Base-by-base conservation (phyloP, 2,329 filamentous ascomycete species). In the Botrytis elliptica region DNA sequence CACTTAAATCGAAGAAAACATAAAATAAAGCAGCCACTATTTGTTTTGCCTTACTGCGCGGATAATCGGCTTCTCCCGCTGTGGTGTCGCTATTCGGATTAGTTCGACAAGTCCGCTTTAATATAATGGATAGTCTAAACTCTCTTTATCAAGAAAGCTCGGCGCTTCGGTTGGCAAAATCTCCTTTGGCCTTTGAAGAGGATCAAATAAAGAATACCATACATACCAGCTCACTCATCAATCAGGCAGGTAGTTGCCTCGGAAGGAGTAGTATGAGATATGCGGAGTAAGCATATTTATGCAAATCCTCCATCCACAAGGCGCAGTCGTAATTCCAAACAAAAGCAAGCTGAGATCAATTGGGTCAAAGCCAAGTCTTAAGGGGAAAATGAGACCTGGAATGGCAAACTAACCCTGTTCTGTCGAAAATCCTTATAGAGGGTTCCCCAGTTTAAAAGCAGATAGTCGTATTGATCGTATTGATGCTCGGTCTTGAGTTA, bases 101-200 rank as follows among this genome's bases (percentile, higher is more conserved):
- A 25, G 38, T 42, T 9, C 22, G 14, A 29, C 36, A 42, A 63
- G 36, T 9, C 60, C 60, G 22, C 60, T 63, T 63, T 62, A 40
- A 29, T 4, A 62, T 29, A 2, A 42, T 14, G 2, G 2, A 59
- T 36, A 59, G 33, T 62, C 9, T 62, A 40, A 63, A 63, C 36
- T 63, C 59, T 62, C 20, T 62, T 62, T 12, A 8, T 59, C 3
- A 22, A 62, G 20, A 25, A 25, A 38, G 33, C 33, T 62, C 59
- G 36, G 60, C 60, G 60, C 60, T 42, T 63, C 42, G 36, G 64
- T 38, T 66, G 64, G 64, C 64, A 52, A 25, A 36, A 46, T 20
- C 14, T 49, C 33, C 38, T 55, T n/a, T 29, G 52, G 49, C 49
- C 22, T n/a, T 52, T 25, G 46, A n/a, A 52, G 46, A 52, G 44